Percentiles rank a stretch among this genome's conserved stretches.
These are phyloP conservation scores for Kwoniella sp. DNA, from an alignment of 768 basidiomycete species.

Conservation along the genomic window DNA sequence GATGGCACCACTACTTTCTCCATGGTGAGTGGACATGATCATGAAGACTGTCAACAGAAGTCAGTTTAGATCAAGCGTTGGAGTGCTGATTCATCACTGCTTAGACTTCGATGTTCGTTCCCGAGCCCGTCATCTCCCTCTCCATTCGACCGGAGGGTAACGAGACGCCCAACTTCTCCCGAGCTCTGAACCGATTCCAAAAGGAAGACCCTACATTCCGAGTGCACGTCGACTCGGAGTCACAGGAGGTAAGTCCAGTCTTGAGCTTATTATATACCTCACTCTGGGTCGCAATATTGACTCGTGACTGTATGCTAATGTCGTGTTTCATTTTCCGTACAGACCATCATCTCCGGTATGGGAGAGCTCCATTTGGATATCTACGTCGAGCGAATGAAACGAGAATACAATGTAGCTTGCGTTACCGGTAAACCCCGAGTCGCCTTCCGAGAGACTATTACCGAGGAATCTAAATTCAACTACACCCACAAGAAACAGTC, in stretches of 20 bases:
- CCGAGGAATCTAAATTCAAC: slow-evolving; percentile 74
- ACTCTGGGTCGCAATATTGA: neutral
- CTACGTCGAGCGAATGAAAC: slow-evolving; percentile 97
- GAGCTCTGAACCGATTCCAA: slow-evolving; percentile 94
- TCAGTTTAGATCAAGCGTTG: neutral
- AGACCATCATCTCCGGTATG: slow-evolving; percentile 99
- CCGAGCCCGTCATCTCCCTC: slow-evolving; percentile 96
- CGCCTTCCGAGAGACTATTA: slow-evolving; percentile 93
- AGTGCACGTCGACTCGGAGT: slow-evolving; percentile 90
- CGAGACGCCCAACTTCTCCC: slow-evolving; percentile 94
- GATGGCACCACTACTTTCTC: slow-evolving; percentile 87
- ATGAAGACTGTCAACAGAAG: too few species aligned
- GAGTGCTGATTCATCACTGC: neutral
- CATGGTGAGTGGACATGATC: slow-evolving; percentile 66
- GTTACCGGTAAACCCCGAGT: slow-evolving; percentile 94
- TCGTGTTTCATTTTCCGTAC: slow-evolving; percentile 8
- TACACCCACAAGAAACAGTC: slow-evolving; percentile 98
- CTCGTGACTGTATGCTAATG: too few species aligned
- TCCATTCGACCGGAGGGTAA: slow-evolving; percentile 87
- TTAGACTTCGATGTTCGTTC: slow-evolving; percentile 97
- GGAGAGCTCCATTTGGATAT: slow-evolving; percentile 98
- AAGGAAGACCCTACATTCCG: slow-evolving; percentile 99
- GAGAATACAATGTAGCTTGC: slow-evolving; percentile 93
- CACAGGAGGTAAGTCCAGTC: slow-evolving; percentile 85
- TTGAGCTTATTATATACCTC: neutral